Percentiles rank a stretch among this genome's conserved stretches.
phyloP scores from a whole-genome alignment of 257 asterid genomes.

The Buddleja alternifolia region DNA sequence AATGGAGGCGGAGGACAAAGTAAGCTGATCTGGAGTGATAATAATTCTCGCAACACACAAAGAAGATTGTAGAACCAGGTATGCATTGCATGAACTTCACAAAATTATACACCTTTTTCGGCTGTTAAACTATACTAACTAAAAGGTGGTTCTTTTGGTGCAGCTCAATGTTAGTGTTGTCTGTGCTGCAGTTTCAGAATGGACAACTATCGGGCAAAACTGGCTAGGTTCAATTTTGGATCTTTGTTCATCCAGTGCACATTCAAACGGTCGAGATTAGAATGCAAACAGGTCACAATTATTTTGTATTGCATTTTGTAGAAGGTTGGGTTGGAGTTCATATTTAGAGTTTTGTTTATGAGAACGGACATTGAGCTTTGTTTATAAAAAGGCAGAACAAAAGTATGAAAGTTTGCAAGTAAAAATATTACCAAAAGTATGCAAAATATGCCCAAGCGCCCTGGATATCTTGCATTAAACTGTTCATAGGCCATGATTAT shows the following conservation, averaged over 20 bases:
- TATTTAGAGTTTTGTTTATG: conserved; percentile 23
- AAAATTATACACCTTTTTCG: conserved; percentile 14
- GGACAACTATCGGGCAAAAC: conserved; percentile 26
- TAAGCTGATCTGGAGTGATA: conserved; percentile 81
- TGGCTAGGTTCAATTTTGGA: conserved; percentile 25
- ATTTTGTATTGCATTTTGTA: background rate
- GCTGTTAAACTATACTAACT: conserved; percentile 33
- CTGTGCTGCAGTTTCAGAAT: conserved; percentile 31
- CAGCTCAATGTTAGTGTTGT: conserved; percentile 34
- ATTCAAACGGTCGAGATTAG: conserved; percentile 19
- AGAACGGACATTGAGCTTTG: conserved; percentile 22
- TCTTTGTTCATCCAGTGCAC: conserved; percentile 1
- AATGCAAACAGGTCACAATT: conserved; percentile 20
- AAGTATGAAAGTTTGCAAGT: conserved; percentile 20
- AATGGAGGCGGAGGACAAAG: conserved; percentile 87
- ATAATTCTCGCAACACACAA: conserved; percentile 42
- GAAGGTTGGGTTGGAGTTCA: conserved; percentile 18
- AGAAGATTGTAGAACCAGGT: conserved; percentile 47
- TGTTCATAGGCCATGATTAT: conserved; percentile 17
- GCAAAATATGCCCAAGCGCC: background rate
- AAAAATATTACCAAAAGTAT: conserved; percentile 17
- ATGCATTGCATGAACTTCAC: conserved; percentile 20
- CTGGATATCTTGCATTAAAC: conserved; percentile 17
- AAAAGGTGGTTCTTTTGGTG: conserved; percentile 30
- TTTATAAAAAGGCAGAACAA: conserved; percentile 23